Percentiles rank a stretch among this genome's conserved stretches.
Conservation (phyloP, 495 filamentous ascomycete genomes). For the Penicillium cosmopolitanum region DNA sequence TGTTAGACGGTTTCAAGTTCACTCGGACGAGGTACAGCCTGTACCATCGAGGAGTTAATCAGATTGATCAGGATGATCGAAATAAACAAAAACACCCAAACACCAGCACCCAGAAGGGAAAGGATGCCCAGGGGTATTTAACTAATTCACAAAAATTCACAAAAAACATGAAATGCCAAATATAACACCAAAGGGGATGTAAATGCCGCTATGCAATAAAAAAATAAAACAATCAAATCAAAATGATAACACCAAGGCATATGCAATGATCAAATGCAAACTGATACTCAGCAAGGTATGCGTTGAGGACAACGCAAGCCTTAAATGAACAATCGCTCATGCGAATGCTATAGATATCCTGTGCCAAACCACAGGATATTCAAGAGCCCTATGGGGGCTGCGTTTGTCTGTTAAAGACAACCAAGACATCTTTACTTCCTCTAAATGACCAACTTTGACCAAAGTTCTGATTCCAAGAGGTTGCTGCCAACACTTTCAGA, state of each 20-base stretch:
- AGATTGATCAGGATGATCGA: constrained; percentile 22
- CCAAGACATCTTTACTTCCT: background rate
- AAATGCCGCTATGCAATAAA: constrained; percentile 18
- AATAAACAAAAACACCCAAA: constrained; percentile 18
- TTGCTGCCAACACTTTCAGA: background rate
- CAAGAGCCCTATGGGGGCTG: background rate
- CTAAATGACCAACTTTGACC: background rate
- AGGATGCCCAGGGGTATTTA: constrained; percentile 26
- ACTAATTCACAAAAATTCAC: constrained; percentile 24
- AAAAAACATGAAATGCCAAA: constrained; percentile 14
- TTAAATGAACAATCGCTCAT: background rate
- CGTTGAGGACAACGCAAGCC: too few relatives aligned
- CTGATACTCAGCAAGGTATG: background rate
- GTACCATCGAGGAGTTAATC: constrained; percentile 30
- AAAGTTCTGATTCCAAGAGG: background rate
- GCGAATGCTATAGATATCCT: background rate
- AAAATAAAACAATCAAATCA: constrained; percentile 16
- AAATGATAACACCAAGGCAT: constrained; percentile 12
- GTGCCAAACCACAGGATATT: background rate
- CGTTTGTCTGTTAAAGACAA: background rate
- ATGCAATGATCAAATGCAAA: constrained; percentile 5
- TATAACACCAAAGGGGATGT: constrained; percentile 1
- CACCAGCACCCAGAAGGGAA: constrained; percentile 12
- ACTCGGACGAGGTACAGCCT: constrained; percentile 31
- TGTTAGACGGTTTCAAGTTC: constrained; percentile 26